Evolutionary conservation across 2,329 filamentous ascomycete species (phyloP), one percentile per base, ranked within the genome.

Genomic region (Xylaria sp.): DNA sequence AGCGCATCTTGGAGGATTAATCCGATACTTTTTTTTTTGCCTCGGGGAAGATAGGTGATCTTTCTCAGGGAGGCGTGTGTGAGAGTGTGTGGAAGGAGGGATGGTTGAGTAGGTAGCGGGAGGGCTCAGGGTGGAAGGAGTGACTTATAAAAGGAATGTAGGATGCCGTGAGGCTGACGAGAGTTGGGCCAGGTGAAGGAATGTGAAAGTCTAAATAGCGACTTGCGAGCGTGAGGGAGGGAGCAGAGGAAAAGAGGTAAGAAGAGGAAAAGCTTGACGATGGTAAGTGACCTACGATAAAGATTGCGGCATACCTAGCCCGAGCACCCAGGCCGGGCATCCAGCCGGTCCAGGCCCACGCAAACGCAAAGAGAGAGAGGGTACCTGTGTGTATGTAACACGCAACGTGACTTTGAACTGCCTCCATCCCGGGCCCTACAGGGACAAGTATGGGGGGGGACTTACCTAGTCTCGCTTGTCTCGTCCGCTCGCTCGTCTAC

Each of bases 1-100:
- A 83, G 66, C 76, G 79, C 82, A 86, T 85, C 56, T 78, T 84
- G 77, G 67, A 50, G 54, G 62, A 52, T 60, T 56, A 26, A 44
- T 44, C 19, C 13, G 20, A 47, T 43, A 47, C 45, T 37, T n/a
- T n/a, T n/a, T n/a, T n/a, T n/a, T n/a, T n/a, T n/a, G n/a, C n/a
- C n/a, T n/a, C n/a, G n/a, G n/a, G n/a, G n/a, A n/a, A n/a, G n/a
- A n/a, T n/a, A n/a, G n/a, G n/a, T n/a, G n/a, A n/a, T n/a, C n/a
- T n/a, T n/a, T n/a, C n/a, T n/a, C n/a, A n/a, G n/a, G n/a, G n/a
- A n/a, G n/a, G n/a, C n/a, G n/a, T n/a, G 26, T 17, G 39, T 46
- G 34, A 50, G 38, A 50, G 39, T 51, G 47, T 53, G 45, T 45
- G 44, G 41, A 34, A 40, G 39, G 29, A 34, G 47, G 29, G 37